A percentile compares a stretch with the other conserved stretches of the same genome.
Conservation (phyloP, 75 land plant genomes). For the Pinus taeda region DNA sequence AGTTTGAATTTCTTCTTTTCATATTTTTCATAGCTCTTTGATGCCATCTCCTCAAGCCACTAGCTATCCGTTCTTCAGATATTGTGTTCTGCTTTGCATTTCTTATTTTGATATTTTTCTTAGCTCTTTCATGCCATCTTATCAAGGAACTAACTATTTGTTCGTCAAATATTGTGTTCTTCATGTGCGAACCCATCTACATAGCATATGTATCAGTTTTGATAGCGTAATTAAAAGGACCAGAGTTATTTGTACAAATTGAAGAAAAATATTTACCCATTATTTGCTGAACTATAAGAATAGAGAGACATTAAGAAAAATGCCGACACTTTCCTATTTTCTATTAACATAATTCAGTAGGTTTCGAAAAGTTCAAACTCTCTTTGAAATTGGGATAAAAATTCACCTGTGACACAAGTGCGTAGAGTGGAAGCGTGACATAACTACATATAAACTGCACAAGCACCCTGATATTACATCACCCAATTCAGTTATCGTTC, state of each 20-base stretch:
- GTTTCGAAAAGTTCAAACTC: background rate
- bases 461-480: background rate
- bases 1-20: background rate
- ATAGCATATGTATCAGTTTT: background rate
- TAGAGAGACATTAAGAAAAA: too few species aligned
- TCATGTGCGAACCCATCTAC: constrained; percentile 21
- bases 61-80: constrained; percentile 19
- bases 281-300: too few species aligned
- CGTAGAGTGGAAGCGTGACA: constrained; percentile 69
- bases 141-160: constrained; percentile 21
- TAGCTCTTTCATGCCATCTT: constrained; percentile 23
- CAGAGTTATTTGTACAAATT: background rate
- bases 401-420: constrained; percentile 64
- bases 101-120: background rate
- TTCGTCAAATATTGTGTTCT: constrained; percentile 21
- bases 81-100: constrained; percentile 16
- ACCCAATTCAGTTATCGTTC: background rate
- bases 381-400: background rate
- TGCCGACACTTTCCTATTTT: background rate
- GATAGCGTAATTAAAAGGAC: background rate
- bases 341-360: background rate
- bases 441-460: constrained; percentile 60
- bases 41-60: constrained; percentile 33
- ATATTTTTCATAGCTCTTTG: constrained; percentile 5
- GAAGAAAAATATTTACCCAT: background rate